Conservation (phyloP, 257 asterid genomes). For the Ocimum tenuiflorum region DNA sequence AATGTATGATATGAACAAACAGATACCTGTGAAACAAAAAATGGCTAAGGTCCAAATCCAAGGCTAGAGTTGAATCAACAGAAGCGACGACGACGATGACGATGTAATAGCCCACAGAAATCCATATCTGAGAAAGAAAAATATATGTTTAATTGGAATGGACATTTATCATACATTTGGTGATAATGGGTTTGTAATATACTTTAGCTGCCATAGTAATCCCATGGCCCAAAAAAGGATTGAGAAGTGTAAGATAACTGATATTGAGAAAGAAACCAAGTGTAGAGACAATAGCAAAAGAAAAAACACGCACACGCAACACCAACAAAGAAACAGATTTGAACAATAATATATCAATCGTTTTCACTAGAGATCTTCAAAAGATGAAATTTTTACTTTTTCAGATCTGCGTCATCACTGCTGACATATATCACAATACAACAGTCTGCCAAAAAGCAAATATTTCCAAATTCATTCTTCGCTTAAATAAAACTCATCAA, state of each 20-base stretch:
- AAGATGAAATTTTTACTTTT: conserved; percentile 28
- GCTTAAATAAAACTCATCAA: not conserved
- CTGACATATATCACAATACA: not conserved
- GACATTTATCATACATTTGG: not conserved
- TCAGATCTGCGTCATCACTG: conserved; percentile 14
- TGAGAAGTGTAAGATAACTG: not conserved
- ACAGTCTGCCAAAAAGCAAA: not conserved
- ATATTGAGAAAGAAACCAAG: not conserved
- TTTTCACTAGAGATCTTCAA: conserved; percentile 32
- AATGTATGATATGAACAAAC: not conserved
- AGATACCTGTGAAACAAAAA: conserved; percentile 26
- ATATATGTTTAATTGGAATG: not conserved
- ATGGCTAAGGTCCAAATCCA: conserved; percentile 24
- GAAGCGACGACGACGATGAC: not conserved
- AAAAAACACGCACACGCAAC: too few relatives aligned
- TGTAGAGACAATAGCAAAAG: not conserved
- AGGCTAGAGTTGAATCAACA: conserved; percentile 21
- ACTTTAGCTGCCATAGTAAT: conserved; percentile 14
- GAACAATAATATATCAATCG: conserved; percentile 26
- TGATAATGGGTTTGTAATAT: not conserved
- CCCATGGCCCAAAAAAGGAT: conserved; percentile 15
- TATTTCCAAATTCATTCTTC: not conserved
- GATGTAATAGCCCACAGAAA: conserved; percentile 1
- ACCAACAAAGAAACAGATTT: not conserved
- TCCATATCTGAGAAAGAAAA: not conserved